Evolutionary conservation across 768 basidiomycete genomes (phyloP).

Genomic region (Amanita inopinata): DNA sequence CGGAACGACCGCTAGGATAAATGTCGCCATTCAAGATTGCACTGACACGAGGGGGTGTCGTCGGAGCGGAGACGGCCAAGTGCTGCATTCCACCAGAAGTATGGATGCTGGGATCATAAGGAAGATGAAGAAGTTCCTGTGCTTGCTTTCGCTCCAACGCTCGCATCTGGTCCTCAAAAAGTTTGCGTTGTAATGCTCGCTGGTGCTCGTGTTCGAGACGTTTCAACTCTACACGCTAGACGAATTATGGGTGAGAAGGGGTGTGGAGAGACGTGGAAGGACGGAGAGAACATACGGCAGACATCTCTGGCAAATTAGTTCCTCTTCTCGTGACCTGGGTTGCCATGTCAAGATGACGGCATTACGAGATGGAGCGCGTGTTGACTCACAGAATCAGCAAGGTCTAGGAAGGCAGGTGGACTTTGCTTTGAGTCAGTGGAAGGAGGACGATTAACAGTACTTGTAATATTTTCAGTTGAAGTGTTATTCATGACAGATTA

Average conservation of each 20-base stretch:
- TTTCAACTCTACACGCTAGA: slow-evolving; percentile 81
- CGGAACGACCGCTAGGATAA: slow-evolving; percentile 29
- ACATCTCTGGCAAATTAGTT: slow-evolving; percentile 80
- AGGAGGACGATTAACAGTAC: slow-evolving; percentile 63
- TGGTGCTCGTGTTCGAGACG: slow-evolving; percentile 89
- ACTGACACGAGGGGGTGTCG: slow-evolving; percentile 76
- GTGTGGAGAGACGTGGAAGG: background rate
- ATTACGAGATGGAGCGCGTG: slow-evolving; percentile 11
- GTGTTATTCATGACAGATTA: slow-evolving; percentile 52
- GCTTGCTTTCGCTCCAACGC: slow-evolving; percentile 86
- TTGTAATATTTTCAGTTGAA: slow-evolving; percentile 63
- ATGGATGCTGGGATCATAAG: slow-evolving; percentile 44
- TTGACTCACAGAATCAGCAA: slow-evolving; percentile 78
- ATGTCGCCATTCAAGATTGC: slow-evolving; percentile 55
- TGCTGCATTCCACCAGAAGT: slow-evolving; percentile 51
- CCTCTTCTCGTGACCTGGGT: slow-evolving; percentile 71
- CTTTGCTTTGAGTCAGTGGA: slow-evolving; percentile 71
- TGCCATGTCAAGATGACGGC: slow-evolving; percentile 14
- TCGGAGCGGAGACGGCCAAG: slow-evolving; percentile 81
- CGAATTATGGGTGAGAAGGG: slow-evolving; percentile 9
- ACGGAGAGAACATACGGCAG: slow-evolving; percentile 50
- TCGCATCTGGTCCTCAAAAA: slow-evolving; percentile 97
- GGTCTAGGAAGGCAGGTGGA: slow-evolving; percentile 87
- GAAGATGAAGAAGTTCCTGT: slow-evolving; percentile 71
- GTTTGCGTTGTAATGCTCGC: slow-evolving; percentile 72